These are phyloP conservation scores for Botrytis hyacinthi DNA, from an alignment of 2,329 filamentous ascomycete species.

Conservation along the genomic window DNA sequence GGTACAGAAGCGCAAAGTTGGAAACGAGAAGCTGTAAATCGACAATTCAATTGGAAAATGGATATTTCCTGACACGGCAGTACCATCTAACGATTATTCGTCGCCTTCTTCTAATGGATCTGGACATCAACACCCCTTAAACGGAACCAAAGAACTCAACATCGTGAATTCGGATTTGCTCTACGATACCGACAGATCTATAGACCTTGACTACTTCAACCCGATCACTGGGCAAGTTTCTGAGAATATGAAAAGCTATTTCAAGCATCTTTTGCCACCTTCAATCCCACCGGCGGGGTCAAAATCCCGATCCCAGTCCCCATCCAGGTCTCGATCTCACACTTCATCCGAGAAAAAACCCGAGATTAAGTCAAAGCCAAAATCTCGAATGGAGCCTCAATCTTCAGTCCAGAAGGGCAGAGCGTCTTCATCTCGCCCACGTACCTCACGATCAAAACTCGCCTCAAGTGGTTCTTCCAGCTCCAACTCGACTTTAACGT, in stretches of 20 bases:
- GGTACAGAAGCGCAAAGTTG: neutral
- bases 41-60: constrained; percentile 6
- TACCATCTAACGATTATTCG: neutral
- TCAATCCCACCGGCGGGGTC: neutral
- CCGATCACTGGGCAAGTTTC: neutral
- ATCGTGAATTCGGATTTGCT: neutral
- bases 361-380: neutral
- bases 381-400: constrained; percentile 7
- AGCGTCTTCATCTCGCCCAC: neutral
- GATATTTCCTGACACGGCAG: constrained; percentile 13
- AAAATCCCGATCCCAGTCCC: neutral
- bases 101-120: constrained; percentile 12
- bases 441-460: neutral
- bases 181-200: neutral
- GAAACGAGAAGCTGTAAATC: constrained; percentile 10
- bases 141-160: constrained; percentile 8
- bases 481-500: neutral
- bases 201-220: neutral
- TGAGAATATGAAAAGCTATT: constrained; percentile 14
- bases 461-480: neutral
- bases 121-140: neutral
- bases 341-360: neutral
- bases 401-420: neutral
- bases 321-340: neutral
- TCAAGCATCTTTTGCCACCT: constrained; percentile 16